Conservation (phyloP, 2,329 filamentous ascomycete genomes). For the Hypoxylon sp. region DNA sequence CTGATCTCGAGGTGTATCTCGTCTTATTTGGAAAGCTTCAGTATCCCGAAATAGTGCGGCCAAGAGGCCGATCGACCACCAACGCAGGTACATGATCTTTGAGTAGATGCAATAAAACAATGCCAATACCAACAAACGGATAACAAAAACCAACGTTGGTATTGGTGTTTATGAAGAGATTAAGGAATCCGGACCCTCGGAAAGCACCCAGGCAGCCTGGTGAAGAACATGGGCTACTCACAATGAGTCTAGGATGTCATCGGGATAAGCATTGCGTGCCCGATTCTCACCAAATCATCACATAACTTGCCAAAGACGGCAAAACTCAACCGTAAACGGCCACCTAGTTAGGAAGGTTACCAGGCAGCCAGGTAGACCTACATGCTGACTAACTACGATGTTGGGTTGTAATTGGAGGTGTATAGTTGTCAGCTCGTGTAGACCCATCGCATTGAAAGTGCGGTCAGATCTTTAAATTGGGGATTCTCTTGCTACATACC, state of each 20-base stretch:
- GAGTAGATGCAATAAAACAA: slow-evolving; percentile 3
- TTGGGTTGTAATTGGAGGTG: slow-evolving; percentile 28
- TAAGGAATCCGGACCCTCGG: slow-evolving; percentile 21
- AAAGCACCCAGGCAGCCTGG: slow-evolving; percentile 1
- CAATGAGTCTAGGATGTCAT: slow-evolving; percentile 23
- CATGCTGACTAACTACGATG: slow-evolving; percentile 23
- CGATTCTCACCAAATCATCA: slow-evolving; percentile 17
- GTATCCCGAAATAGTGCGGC: slow-evolving; percentile 32
- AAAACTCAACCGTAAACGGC: slow-evolving; percentile 28
- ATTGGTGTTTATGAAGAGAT: slow-evolving; percentile 21
- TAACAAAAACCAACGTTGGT: slow-evolving; percentile 1
- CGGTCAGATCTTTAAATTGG: slow-evolving; percentile 17
- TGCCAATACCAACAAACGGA: slow-evolving; percentile 9
- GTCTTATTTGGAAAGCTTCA: slow-evolving; percentile 40
- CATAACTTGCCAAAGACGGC: slow-evolving; percentile 18
- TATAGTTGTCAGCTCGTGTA: slow-evolving; percentile 20
- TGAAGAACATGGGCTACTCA: not conserved
- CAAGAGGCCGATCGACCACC: slow-evolving; percentile 40
- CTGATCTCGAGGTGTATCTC: slow-evolving; percentile 43
- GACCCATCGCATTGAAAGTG: slow-evolving; percentile 12
- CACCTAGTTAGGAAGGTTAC: slow-evolving; percentile 31
- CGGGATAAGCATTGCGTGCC: slow-evolving; percentile 33
- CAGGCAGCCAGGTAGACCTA: slow-evolving; percentile 12
- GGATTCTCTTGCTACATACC: not conserved
- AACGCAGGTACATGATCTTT: slow-evolving; percentile 39